Percentiles rank a stretch among this genome's conserved stretches.
These are phyloP conservation scores for Leccinum griseonigrum DNA, from an alignment of 1,284 basidiomycete species.

Conservation along the genomic window DNA sequence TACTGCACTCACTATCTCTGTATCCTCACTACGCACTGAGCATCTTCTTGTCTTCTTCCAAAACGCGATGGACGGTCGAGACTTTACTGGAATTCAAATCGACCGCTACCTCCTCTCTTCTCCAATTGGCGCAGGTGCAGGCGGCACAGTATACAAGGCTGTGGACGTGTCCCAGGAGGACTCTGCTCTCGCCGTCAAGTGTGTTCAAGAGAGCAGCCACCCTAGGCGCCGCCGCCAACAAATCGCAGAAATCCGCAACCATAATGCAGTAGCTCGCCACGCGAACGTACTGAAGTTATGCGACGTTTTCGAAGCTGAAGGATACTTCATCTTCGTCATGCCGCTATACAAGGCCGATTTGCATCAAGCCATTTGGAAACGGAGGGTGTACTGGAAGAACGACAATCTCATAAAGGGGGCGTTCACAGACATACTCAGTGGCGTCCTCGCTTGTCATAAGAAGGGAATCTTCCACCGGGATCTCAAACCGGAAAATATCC, in stretches of 20 bases:
- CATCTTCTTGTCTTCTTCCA: background rate
- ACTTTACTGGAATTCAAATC: background rate
- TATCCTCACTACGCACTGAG: background rate
- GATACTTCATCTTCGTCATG: conserved; percentile 54
- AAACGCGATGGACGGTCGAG: background rate
- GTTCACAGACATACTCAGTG: conserved; percentile 77
- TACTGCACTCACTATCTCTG: no score
- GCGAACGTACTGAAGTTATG: conserved; percentile 50
- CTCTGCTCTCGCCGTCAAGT: conserved; percentile 67
- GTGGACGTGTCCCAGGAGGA: background rate
- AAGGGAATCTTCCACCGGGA: conserved; percentile 82
- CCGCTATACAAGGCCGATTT: conserved; percentile 63
- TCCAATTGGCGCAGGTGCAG: background rate
- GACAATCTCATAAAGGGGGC: conserved; percentile 57
- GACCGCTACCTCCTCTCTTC: background rate
- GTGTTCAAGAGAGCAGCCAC: conserved; percentile 49
- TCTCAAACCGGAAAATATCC: conserved; percentile 87
- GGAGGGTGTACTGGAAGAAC: conserved; percentile 43
- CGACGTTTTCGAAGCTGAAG: conserved; percentile 50
- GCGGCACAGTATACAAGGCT: background rate
- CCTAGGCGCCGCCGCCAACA: conserved; percentile 52
- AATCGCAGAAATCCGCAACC: conserved; percentile 54
- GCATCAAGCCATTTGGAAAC: conserved; percentile 47
- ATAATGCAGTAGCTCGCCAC: conserved; percentile 50
- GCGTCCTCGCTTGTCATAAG: conserved; percentile 68